A percentile compares a stretch with the other conserved stretches of the same genome.
Conservation (phyloP, 2,329 filamentous ascomycete genomes). For the Diaporthe eres region DNA sequence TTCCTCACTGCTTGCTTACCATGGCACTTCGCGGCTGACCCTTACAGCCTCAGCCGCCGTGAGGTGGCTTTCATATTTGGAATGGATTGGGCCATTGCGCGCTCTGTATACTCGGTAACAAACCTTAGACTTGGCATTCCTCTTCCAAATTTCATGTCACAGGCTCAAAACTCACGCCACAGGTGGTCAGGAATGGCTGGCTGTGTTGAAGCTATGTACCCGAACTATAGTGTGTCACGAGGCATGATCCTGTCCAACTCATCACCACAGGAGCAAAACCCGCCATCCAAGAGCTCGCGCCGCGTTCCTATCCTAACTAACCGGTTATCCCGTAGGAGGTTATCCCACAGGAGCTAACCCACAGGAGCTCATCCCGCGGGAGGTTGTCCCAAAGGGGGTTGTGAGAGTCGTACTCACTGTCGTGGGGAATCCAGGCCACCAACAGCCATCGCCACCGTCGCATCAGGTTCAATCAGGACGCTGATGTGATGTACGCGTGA, state of each 20-base stretch:
- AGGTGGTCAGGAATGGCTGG: background rate
- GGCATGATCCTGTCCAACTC: slow-evolving; percentile 7
- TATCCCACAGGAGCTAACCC: background rate
- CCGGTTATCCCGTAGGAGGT: background rate
- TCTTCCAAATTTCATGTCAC: background rate
- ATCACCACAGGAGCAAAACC: background rate
- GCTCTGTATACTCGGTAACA: background rate
- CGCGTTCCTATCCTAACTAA: background rate
- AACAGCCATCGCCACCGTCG: background rate
- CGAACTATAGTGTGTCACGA: slow-evolving; percentile 6
- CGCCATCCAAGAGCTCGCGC: background rate
- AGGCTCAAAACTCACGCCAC: background rate
- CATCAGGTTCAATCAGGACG: background rate
- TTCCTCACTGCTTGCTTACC: background rate
- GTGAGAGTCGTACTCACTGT: background rate
- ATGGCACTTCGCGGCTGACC: background rate
- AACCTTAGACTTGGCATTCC: background rate
- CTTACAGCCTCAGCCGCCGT: background rate
- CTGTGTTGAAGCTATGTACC: background rate
- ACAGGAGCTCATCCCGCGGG: background rate
- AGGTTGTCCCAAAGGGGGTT: background rate
- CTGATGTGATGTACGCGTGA: slow-evolving; percentile 3
- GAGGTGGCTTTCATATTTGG: background rate
- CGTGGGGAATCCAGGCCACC: background rate
- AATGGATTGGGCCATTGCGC: background rate